phyloP scores from a whole-genome alignment of 768 basidiomycete species.

The Macrolepiota albuminosa region DNA sequence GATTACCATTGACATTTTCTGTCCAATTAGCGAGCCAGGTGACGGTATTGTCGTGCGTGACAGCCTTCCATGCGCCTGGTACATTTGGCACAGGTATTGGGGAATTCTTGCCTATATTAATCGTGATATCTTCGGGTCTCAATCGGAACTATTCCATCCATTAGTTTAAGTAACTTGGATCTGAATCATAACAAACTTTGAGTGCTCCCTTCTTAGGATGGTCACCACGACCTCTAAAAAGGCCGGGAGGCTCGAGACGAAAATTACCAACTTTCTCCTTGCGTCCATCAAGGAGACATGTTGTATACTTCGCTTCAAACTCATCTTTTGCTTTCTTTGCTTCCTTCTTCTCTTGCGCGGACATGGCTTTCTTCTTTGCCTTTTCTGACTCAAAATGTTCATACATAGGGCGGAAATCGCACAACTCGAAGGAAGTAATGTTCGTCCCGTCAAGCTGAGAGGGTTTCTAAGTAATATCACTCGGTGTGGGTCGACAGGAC shows the following conservation, averaged over 20 bases:
- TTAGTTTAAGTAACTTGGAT: constrained; percentile 1
- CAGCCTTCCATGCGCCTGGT: constrained; percentile 85
- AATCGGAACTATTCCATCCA: constrained; percentile 62
- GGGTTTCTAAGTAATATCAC: constrained; percentile 2
- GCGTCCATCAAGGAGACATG: constrained; percentile 89
- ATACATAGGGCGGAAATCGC: constrained; percentile 94
- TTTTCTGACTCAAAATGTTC: constrained; percentile 91
- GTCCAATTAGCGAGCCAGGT: constrained; percentile 99
- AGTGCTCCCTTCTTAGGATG: constrained; percentile 96
- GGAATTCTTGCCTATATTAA: constrained; percentile 83
- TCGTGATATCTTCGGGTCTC: constrained; percentile 88
- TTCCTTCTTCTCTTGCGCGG: constrained; percentile 85
- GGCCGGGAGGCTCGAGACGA: constrained; percentile 95
- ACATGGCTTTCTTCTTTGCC: constrained; percentile 86
- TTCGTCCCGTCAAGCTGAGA: constrained; percentile 64
- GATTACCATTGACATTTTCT: constrained; percentile 92
- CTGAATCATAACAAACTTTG: constrained; percentile 53
- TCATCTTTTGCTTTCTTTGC: constrained; percentile 82
- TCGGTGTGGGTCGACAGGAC: constrained; percentile 22
- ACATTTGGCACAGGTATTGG: constrained; percentile 84
- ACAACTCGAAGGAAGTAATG: constrained; percentile 70
- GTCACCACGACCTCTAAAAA: constrained; percentile 96
- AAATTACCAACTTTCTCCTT: constrained; percentile 99
- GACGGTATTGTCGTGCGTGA: constrained; percentile 91
- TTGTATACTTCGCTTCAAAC: constrained; percentile 77